Base-by-base conservation (phyloP, 495 filamentous ascomycete species). In the Letharia lupina region DNA sequence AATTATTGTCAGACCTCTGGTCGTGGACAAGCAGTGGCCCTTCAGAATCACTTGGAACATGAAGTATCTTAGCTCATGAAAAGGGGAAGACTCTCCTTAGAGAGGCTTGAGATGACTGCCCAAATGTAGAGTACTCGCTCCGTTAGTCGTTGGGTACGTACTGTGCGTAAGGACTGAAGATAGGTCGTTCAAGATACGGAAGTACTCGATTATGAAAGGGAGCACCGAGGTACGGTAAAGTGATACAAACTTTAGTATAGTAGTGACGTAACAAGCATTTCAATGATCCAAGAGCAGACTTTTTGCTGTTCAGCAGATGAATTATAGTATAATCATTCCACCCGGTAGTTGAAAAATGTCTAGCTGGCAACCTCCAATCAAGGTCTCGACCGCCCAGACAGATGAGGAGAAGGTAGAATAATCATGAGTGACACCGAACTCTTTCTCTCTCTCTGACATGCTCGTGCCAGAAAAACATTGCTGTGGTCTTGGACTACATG, bases 401-500 rank as follows among this genome's bases (percentile, higher is more conserved):
- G 60, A 60, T 15, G 65, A 68, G 42, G 68, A 70, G 40, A 59
- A 70, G 59, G 70, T 71, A 65, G 9, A 37, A 2, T 65, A 16
- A 8, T 40, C 40, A 37, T 12, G 8, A 45, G 39, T 37, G 39
- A 3, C 45, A 57, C 33, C 35, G 40, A 40, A n/a, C 41, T 39
- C 37, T 33, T 16, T 57, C 44, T 23, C 10, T 23, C 40, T 33
- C 23, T 52, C 42, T 56, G 3, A 20, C 1, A 45, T 50, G 9
- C 12, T 23, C 23, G 23, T n/a, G 8, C 31, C 48, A 76, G 72
- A 73, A 69, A 69, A 76, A 75, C 62, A 75, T 76, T 52, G 72
- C 68, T 39, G 56, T 74, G 6, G 73, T 71, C 62, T 71, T 75
- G 64, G 69, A 76, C 31, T 76, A 75, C 71, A 76, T 75, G 74